Base-by-base conservation (phyloP, 2,329 filamentous ascomycete genomes). In the Nemania sp. region DNA sequence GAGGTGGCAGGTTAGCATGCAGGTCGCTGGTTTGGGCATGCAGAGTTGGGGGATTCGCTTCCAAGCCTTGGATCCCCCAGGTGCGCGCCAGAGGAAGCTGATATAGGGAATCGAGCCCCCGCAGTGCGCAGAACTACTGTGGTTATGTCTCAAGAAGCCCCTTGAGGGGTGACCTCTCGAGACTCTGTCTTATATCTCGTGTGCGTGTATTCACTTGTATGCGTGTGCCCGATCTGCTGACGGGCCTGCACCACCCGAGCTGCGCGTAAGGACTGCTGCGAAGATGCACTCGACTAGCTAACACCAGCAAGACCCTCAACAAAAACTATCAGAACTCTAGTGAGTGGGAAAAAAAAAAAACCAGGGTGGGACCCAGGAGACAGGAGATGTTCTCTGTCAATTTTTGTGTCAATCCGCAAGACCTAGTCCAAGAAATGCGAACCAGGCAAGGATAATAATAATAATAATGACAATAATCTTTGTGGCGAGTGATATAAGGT, bases 1-100 rank as follows among this genome's bases (percentile, higher is more conserved):
- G 81, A 83, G 79, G 80, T 83, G 82, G 81, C 82, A 82, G 79
- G 75, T n/a, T 74, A 75, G 77, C 78, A 82, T 84, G 82, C 82
- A 84, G 75, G 81, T 81, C 75, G 79, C 80, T 81, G 75, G 74
- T 83, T 81, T 73, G 79, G 82, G 79, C 74, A 79, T 77, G 70
- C 70, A 73, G 69, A 73, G 71, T 76, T 77, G 73, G 74, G 73
- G 74, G 70, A 67, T 70, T 71, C 55, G 62, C 70, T 70, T 66
- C 59, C 64, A 69, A 67, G 67, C 38, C 69, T 69, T 68, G 64
- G 67, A 63, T 62, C 64, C 66, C 55, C 58, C 60, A 67, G 67
- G 57, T 55, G 45, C 49, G 62, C 62, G 35, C 64, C 63, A 70
- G 67, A 59, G 32, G 64, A 67, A 65, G 67, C 67, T 70, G 67